Base-by-base conservation (phyloP, 2,329 filamentous ascomycete species). In the Penicillium sp. region DNA sequence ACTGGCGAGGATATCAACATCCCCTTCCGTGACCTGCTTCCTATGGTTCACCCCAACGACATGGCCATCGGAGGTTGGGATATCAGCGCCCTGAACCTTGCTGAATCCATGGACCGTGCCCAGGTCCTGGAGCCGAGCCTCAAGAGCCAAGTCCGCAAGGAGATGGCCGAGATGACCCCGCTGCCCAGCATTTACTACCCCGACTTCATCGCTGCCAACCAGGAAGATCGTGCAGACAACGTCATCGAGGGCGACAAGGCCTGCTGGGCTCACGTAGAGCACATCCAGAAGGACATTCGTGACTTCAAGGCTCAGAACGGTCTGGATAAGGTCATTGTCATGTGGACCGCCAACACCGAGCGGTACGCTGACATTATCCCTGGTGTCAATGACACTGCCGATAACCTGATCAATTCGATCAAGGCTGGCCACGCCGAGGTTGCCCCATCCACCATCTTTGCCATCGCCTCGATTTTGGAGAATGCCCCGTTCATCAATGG, bases 321-420 rank as follows among this genome's bases (percentile, higher is more conserved):
- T 54, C 85, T 99, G 31, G 93, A 97, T 81, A 96, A 95, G 81
- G 88, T 99, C 70, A 90, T 99, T 69, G 87, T 99, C 56, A 88
- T 94, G 76, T 99, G 94, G 94, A 97, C 94, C 53, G 94, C 94
- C 76, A 99, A 99, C 81, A 99, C 94, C 12, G 94, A 99, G 79
- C 90, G 94, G 60, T 99, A 91, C 68, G 90, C 94, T 62, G 90
- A 96, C 61, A 81, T 97, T 62, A 74, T 96, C 48, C 77, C 85
- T 18, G 93, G 93, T 58, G 85, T 99, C 76, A 97, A 99, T 72
- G 94, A 99, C 77, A 97, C 93, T 16, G 91, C 93, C 46, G 91
- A 95, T 63, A 96, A 96, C 76, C 82, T 99, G 57, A 79, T 97
- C 72, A 87, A 88, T 71, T 81, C 94, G 46, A 96, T 99, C 70